phyloP scores from a whole-genome alignment of 805 yeast genomes.

The Candida suzukii region DNA sequence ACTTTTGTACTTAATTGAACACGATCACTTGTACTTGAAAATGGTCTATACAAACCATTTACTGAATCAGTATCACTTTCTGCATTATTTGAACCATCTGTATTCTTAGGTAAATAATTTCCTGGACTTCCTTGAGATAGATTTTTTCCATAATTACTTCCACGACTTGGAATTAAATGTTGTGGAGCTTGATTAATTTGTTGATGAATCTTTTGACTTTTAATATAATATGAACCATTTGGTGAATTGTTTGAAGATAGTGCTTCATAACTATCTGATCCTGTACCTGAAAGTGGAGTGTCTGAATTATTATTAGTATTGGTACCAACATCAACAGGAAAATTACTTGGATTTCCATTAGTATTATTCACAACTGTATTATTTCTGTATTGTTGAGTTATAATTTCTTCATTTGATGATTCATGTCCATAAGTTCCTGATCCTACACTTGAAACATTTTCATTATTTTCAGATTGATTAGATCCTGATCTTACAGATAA shows the following conservation, averaged over 20 bases:
- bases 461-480: conserved; percentile 5
- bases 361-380: not conserved
- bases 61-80: not conserved
- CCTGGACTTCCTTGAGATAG: not conserved
- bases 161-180: not conserved
- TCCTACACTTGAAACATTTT: not conserved
- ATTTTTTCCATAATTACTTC: no score
- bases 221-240: not conserved
- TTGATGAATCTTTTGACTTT: not conserved
- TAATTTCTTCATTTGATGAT: not conserved
- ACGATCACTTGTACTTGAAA: not conserved
- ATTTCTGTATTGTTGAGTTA: not conserved
- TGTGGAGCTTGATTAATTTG: not conserved
- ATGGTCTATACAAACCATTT: not conserved
- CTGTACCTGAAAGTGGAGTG: not conserved
- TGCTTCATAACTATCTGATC: conserved; percentile 1
- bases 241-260: conserved; percentile 2
- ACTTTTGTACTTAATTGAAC: not conserved
- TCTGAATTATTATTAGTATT: not conserved
- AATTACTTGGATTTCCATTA: not conserved
- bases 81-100: not conserved
- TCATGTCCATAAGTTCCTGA: not conserved
- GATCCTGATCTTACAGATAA: conserved; percentile 11
- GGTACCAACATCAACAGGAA: conserved; percentile 1
- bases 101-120: not conserved